Evolutionary conservation across 371 early-diverging fungal species (phyloP), one percentile per base, ranked within the genome.

Genomic region (Actinomortierella ambigua): DNA sequence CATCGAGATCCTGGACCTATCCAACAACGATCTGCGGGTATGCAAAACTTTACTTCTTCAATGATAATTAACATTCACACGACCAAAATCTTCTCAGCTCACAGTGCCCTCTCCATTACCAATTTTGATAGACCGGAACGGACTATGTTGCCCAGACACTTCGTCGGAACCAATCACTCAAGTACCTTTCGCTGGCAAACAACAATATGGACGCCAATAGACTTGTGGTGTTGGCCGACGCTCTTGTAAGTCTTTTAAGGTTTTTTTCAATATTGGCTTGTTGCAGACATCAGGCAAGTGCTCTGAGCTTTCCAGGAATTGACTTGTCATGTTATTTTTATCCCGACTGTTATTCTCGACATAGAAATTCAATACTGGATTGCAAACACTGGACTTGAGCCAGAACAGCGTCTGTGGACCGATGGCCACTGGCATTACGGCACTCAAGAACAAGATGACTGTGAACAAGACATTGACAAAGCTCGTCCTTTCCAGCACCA

Each of bases 141-240:
- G 83, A 86, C 44, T 82, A 82, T 44, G 77, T 89, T 39, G 85
- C 89, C 27, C 82, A 85, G 42, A 88, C 85, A 7, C 71, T 90
- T 23, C 79, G 80, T 39, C 57, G 85, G n/a, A 89, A 89, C 55
- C 63, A 68, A 55, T 81, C 80, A 11, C 64, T 90, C 17, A 68
- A 61, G 18, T 66, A 76, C 22, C 67, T 90, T 23, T 68, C 75
- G 5, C 53, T 88, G 56, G 59, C 78, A 11, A 81, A 87, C 48
- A 87, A 86, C 65, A 85, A 80, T 50, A 75, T 90, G 26, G 88
- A 88, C 59, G 56, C 82, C 13, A 76, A 77, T 22, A 83, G 79
- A 17, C 79, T 85, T 27, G 63, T 46, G 3, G 68, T 79, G n/a
- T 53, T 90, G n/a, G 86, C 84, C 2, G 87, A 87, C 49, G 86